Base-by-base conservation (phyloP, 192 early-diverging fungal genomes). In the Diversispora eburnea region DNA sequence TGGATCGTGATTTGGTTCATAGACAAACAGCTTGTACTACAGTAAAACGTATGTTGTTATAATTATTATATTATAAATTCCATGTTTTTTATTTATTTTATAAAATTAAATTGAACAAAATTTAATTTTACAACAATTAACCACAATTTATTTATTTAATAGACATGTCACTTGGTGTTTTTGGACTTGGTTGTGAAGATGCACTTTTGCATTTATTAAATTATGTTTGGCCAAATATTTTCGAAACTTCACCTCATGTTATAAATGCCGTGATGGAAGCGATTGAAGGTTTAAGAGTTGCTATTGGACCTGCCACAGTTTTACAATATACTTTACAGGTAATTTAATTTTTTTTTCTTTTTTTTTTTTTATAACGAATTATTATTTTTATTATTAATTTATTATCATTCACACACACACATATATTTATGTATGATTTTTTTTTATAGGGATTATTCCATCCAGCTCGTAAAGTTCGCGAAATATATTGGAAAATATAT, bases 401-500 rank as follows among this genome's bases (percentile, higher is more conserved):
- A 22, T 60, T 7, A 72, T 49, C 22, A 46, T 13, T 51, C n/a
- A 4, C 5, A 39, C 43, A 43, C 4, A 55, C 54, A 17, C 25
- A 25, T 7, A n/a, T 17, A 68, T 46, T 65, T 20, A 61, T 39
- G 9, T 10, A 41, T 9, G 0, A 10, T 61, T 15, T 42, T 8
- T 62, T 63, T 41, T 43, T 63, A n/a, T 94, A 98, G 81, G 98
- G 98, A 0, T 75, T 99, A 65, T 99, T 98, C 88, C 98, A 99
- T 67, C 98, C 98, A 4, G 96, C 98, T 3, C 77, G 96, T 8
- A 89, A 93, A 67, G 95, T 98, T 6, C 86, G 98, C 17, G 95
- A 98, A 78, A 90, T 98, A 17, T 99, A 99, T 79, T 99, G 98
- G 98, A 96, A 92, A 75, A 93, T 99, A 75, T 99, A 95, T 84